Evolutionary conservation across 2,329 filamentous ascomycete genomes (phyloP).

Genomic region (Alternaria sp.): DNA sequence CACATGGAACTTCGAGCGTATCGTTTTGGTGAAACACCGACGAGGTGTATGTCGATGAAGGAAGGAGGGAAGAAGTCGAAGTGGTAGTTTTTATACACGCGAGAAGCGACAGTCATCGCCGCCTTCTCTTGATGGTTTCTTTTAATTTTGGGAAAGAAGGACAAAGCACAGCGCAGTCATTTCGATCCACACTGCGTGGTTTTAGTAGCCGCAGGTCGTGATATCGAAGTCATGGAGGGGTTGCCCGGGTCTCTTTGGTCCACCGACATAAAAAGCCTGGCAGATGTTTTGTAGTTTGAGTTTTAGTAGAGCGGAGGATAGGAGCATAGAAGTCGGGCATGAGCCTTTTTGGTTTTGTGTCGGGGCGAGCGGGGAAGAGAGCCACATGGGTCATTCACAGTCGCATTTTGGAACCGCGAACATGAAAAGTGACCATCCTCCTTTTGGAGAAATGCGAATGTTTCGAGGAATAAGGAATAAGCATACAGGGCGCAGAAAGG

Average conservation of each 20-base stretch:
- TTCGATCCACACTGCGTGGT: background rate
- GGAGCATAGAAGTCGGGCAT: background rate
- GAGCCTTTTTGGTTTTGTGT: background rate
- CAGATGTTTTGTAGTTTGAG: background rate
- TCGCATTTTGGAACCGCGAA: too few relatives aligned
- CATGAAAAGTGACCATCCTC: too few relatives aligned
- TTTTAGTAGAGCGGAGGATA: background rate
- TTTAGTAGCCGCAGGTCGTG: background rate
- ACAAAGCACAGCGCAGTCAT: background rate
- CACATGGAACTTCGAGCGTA: background rate
- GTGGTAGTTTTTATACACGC: background rate
- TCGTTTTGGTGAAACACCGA: background rate
- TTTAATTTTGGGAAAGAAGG: background rate
- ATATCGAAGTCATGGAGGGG: background rate
- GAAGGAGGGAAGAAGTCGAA: background rate
- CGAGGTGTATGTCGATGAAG: background rate
- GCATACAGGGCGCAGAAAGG: too few relatives aligned
- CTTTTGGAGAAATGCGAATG: too few relatives aligned
- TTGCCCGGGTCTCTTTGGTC: background rate
- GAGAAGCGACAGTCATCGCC: background rate
- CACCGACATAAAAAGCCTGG: background rate
- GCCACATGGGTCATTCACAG: too few relatives aligned
- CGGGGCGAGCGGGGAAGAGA: background rate
- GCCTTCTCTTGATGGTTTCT: too few relatives aligned
- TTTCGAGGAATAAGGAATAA: too few relatives aligned